These are phyloP conservation scores for Saccharomycopsis selenospora DNA, from an alignment of 805 yeast genomes.

Conservation along the genomic window DNA sequence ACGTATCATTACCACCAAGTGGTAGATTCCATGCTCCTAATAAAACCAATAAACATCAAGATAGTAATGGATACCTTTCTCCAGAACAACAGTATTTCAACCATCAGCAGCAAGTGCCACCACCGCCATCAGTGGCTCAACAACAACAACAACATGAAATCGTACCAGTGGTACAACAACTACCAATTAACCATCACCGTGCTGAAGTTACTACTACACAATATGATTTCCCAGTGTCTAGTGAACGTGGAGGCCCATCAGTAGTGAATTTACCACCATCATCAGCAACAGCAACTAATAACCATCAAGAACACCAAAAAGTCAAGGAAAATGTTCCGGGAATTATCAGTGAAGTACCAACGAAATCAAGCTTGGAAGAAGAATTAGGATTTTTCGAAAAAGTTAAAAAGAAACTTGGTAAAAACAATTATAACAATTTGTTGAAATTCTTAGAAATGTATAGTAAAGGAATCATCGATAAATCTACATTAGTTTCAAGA, in stretches of 20 bases:
- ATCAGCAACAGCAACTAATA: neutral
- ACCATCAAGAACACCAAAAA: neutral
- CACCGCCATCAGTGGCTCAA: neutral
- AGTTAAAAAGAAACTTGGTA: conserved; percentile 72
- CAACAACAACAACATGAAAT: too few relatives aligned
- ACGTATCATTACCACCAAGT: conserved; percentile 5
- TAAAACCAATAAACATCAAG: too few relatives aligned
- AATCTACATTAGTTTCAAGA: conserved; percentile 70
- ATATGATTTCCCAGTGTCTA: neutral
- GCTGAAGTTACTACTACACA: neutral
- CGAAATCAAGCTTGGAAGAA: conserved; percentile 46
- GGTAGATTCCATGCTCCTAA: neutral
- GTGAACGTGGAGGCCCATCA: neutral
- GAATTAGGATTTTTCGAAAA: conserved; percentile 89
- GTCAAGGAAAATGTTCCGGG: too few relatives aligned
- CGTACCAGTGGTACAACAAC: too few relatives aligned
- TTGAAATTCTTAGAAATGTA: conserved; percentile 78
- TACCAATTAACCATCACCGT: too few relatives aligned
- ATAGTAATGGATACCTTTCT: too few relatives aligned
- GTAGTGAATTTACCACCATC: neutral
- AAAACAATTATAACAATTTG: conserved; percentile 86
- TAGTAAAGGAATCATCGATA: conserved; percentile 84
- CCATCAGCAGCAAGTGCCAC: neutral
- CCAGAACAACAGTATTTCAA: neutral
- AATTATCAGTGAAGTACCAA: neutral